phyloP scores from a whole-genome alignment of 768 basidiomycete species.

The Multifurca ochricompacta region DNA sequence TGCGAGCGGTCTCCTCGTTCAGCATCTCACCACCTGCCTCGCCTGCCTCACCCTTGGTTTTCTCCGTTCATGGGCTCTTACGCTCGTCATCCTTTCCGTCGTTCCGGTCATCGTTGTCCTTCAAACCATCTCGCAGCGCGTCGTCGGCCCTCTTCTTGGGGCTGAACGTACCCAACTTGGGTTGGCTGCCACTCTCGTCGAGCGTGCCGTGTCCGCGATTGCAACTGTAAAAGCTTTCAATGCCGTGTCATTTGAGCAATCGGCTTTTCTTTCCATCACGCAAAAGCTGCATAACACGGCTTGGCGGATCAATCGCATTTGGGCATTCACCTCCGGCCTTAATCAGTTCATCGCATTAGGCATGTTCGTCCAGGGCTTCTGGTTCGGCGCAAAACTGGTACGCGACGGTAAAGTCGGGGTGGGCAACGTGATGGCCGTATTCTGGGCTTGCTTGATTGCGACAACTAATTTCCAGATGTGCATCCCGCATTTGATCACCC shows the following conservation, averaged over 20 bases:
- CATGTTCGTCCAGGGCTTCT: conserved; percentile 96
- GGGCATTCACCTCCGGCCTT: conserved; percentile 63
- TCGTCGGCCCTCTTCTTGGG: conserved; percentile 59
- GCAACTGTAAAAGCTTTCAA: conserved; percentile 92
- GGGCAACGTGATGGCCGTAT: conserved; percentile 90
- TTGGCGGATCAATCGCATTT: conserved; percentile 52
- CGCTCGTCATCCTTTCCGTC: conserved; percentile 86
- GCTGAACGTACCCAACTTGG: conserved; percentile 60
- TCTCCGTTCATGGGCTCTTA: conserved; percentile 67
- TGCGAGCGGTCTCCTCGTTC: conserved; percentile 68
- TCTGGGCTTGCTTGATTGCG: conserved; percentile 94
- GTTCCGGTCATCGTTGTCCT: conserved; percentile 76
- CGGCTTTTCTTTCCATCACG: conserved; percentile 41
- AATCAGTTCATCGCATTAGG: conserved; percentile 79
- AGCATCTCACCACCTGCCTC: conserved; percentile 72
- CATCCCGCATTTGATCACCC: conserved; percentile 68
- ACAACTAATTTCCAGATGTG: conserved; percentile 82
- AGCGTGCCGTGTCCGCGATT: conserved; percentile 70
- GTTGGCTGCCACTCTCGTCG: conserved; percentile 68
- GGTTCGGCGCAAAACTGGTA: conserved; percentile 91
- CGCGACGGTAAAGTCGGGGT: conserved; percentile 56
- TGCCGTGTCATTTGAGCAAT: conserved; percentile 50
- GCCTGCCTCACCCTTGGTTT: conserved; percentile 81
- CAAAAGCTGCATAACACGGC: conserved; percentile 40
- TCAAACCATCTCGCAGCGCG: conserved; percentile 63